phyloP scores from a whole-genome alignment of 1,284 basidiomycete species.

The Ceratobasidium sp. region DNA sequence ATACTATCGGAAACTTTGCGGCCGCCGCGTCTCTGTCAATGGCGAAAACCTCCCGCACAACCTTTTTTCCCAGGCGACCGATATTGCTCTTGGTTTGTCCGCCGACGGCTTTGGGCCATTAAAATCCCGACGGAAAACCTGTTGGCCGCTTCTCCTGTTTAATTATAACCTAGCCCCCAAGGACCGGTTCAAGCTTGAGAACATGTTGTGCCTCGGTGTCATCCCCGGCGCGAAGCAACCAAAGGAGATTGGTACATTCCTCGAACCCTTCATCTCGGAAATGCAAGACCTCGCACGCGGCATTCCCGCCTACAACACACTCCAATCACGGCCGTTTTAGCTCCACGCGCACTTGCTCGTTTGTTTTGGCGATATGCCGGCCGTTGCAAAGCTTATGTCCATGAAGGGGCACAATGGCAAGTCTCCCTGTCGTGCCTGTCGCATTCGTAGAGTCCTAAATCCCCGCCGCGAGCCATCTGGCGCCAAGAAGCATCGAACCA shows the following conservation, averaged over 20 bases:
- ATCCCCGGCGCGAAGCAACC: slow-evolving; percentile 48
- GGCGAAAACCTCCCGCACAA: slow-evolving; percentile 45
- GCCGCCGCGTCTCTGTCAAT: background rate
- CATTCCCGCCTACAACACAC: slow-evolving; percentile 25
- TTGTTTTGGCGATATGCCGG: slow-evolving; percentile 47
- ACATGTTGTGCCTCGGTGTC: slow-evolving; percentile 47
- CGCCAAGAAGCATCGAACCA: background rate
- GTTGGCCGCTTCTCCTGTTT: slow-evolving; percentile 50
- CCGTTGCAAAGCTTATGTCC: slow-evolving; percentile 47
- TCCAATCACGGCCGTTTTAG: slow-evolving; percentile 6
- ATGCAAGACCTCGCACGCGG: slow-evolving; percentile 43
- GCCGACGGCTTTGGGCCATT: slow-evolving; percentile 26
- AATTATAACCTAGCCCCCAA: slow-evolving; percentile 49
- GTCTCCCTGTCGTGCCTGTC: slow-evolving; percentile 45
- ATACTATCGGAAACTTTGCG: slow-evolving; percentile 39
- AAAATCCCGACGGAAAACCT: slow-evolving; percentile 54
- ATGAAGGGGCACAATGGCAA: slow-evolving; percentile 48
- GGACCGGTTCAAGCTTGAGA: slow-evolving; percentile 30
- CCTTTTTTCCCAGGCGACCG: slow-evolving; percentile 54
- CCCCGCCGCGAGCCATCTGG: background rate
- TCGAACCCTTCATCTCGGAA: slow-evolving; percentile 45
- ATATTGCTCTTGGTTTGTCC: slow-evolving; percentile 45
- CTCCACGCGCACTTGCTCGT: slow-evolving; percentile 44
- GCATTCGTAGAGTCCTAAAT: slow-evolving; percentile 28
- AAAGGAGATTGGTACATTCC: slow-evolving; percentile 48